Evolutionary conservation across 495 filamentous ascomycete genomes (phyloP), one percentile per base, ranked within the genome.

Genomic region (Amorphotheca resinae): DNA sequence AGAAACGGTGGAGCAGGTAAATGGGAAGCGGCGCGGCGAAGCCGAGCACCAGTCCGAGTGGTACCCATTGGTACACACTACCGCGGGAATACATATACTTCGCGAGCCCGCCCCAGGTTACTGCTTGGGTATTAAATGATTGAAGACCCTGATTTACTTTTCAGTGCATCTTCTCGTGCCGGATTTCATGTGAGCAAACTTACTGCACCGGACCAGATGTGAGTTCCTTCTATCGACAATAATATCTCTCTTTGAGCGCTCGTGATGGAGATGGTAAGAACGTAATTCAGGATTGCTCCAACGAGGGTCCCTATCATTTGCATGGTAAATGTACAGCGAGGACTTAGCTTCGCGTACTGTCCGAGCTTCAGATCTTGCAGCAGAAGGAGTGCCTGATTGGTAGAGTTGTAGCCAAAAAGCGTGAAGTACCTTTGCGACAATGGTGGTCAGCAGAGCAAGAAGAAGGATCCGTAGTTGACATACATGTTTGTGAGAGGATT

Each of bases 121-220:
- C 52, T 31, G 66, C 67, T 30, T 59, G 59, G 4, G 54, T 45
- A 47, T 61, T 59, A 49, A 46, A 59, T 0, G 49, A 42, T 42
- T 76, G 69, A n/a, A 69, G 41, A 3, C 54, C 58, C 9, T 65
- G 59, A n/a, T n/a, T n/a, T n/a, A n/a, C n/a, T n/a, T n/a, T n/a
- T n/a, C n/a, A n/a, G n/a, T n/a, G n/a, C n/a, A n/a, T n/a, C n/a
- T n/a, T n/a, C n/a, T n/a, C n/a, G n/a, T n/a, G n/a, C n/a, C n/a
- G n/a, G n/a, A n/a, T n/a, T n/a, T n/a, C n/a, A n/a, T n/a, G n/a
- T n/a, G n/a, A n/a, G n/a, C n/a, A n/a, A n/a, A n/a, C n/a, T n/a
- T n/a, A n/a, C n/a, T n/a, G n/a, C n/a, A 31, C 69, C 69, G 22
- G 64, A 68, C 69, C 69, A 73, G 41, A 66, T 61, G 34, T 58